Evolutionary conservation across 129 eudicot species (phyloP), one percentile per base, ranked within the genome.

Genomic region (Pulicaria dysenterica): DNA sequence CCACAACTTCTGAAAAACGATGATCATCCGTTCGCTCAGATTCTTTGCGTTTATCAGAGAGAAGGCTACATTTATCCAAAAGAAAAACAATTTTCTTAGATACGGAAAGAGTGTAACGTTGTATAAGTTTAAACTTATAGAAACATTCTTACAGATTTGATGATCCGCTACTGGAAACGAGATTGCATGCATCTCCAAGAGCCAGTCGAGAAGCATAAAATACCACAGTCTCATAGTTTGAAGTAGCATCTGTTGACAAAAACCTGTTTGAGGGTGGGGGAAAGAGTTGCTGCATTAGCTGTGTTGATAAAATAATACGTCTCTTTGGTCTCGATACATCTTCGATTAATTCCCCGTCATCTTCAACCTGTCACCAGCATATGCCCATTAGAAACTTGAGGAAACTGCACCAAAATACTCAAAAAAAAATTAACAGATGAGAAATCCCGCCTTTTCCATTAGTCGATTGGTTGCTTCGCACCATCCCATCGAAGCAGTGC

Each of bases 231-330:
- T 84, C 97, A 78, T 77, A 79, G 55, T 58, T 51, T 49, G 70
- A 78, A 61, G 68, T 72, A 39, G 83, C 86, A 82, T 90, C 88
- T 3, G 77, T 58, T 44, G 88, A 88, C 34, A 94, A 80, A 79
- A 94, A 34, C 4, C 69, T 40, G 59, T 84, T 69, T 17, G 90
- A 83, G 38, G 96, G 88, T 81, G 97, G 85, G 6, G 67, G 69
- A 74, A 94, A 58, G 40, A 94, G 75, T 77, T 82, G 97, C 78
- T 94, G 98, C 91, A 90, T 90, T 37, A 94, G 82, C 54, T 84
- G 93, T 49, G 91, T 84, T 24, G 98, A 78, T 76, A 81, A 73
- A 8, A 81, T 62, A 64, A 90, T 87, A 76, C 98, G 88, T 81
- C 86, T 94, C 54, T 77, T 90, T 11, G 93, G 75, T 82, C 83